Percentiles rank a stretch among this genome's conserved stretches.
Conservation (phyloP, 495 filamentous ascomycete genomes). For the Massariosphaeria phaeospora region DNA sequence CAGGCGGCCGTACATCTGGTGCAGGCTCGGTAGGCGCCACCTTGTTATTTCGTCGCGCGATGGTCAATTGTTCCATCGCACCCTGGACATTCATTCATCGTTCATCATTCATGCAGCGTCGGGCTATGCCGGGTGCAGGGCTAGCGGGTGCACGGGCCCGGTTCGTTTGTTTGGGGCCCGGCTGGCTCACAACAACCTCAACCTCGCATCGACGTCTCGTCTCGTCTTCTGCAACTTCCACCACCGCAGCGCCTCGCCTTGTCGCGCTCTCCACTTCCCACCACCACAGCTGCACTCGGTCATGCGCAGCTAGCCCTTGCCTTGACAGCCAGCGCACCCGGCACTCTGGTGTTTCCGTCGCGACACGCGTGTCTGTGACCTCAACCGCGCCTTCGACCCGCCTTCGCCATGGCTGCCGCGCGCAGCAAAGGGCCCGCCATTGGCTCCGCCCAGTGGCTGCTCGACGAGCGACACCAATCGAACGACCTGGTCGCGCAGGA, state of each 20-base stretch:
- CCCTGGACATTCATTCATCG: too few relatives aligned
- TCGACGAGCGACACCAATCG: slow-evolving; percentile 61
- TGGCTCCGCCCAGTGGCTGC: slow-evolving; percentile 64
- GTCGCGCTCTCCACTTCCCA: slow-evolving; percentile 1
- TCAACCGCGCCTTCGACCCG: neutral
- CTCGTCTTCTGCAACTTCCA: neutral
- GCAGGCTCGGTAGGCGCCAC: too few relatives aligned
- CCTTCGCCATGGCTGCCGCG: slow-evolving; percentile 35
- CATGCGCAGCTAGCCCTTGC: slow-evolving; percentile 13
- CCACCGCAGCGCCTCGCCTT: neutral
- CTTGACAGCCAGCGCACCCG: neutral
- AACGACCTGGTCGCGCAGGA: slow-evolving; percentile 62
- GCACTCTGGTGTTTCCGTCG: neutral
- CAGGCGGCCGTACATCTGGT: neutral
- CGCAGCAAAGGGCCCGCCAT: slow-evolving; percentile 46
- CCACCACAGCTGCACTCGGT: neutral
- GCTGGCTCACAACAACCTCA: slow-evolving; percentile 1
- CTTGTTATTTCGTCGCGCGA: too few relatives aligned
- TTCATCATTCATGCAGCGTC: too few relatives aligned
- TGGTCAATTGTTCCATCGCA: too few relatives aligned
- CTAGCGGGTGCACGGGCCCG: slow-evolving; percentile 15
- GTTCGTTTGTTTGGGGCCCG: slow-evolving; percentile 14
- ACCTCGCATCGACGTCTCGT: too few relatives aligned
- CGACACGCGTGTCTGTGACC: slow-evolving; percentile 5
- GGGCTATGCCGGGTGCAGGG: neutral